These are phyloP conservation scores for Eustoma russellianum DNA, from an alignment of 257 asterid genomes.

Conservation along the genomic window DNA sequence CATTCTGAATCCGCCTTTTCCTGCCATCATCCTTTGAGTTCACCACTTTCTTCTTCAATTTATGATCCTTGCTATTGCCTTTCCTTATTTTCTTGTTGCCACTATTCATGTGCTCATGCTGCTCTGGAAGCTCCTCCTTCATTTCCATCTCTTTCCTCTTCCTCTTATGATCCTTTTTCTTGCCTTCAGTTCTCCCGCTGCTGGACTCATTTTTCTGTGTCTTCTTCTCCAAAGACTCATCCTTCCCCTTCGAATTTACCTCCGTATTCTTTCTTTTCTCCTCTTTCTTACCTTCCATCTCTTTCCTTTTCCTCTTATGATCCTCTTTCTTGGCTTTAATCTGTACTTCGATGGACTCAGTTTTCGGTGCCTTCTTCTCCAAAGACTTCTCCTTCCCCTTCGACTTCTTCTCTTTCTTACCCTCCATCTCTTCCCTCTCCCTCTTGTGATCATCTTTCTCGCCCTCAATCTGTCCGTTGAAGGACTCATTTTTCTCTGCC, in stretches of 20 bases:
- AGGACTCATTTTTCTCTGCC: constrained; percentile 7
- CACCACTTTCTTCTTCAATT: too few relatives aligned
- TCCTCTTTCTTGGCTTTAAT: neutral
- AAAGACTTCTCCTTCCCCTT: constrained; percentile 9
- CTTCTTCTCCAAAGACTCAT: constrained; percentile 6
- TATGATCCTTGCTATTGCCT: too few relatives aligned
- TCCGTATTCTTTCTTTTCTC: constrained; percentile 4
- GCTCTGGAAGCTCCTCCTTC: too few relatives aligned
- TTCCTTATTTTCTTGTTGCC: too few relatives aligned
- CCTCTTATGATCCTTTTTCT: constrained; percentile 8
- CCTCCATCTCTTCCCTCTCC: constrained; percentile 5
- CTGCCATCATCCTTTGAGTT: too few relatives aligned
- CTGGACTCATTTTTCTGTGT: neutral
- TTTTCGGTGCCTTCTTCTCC: constrained; percentile 4
- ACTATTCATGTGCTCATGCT: too few relatives aligned
- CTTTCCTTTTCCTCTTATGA: neutral
- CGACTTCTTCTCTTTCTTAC: constrained; percentile 7
- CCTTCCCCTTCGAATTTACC: constrained; percentile 14
- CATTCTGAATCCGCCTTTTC: too few relatives aligned
- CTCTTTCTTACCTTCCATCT: constrained; percentile 5
- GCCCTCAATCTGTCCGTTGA: constrained; percentile 1
- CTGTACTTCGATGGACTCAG: neutral
- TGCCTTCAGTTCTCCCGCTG: constrained; percentile 8
- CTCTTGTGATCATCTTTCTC: neutral
- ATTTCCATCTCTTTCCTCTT: too few relatives aligned